Base-by-base conservation (phyloP, 2,329 filamentous ascomycete genomes). In the Ceratocystis albifundus region DNA sequence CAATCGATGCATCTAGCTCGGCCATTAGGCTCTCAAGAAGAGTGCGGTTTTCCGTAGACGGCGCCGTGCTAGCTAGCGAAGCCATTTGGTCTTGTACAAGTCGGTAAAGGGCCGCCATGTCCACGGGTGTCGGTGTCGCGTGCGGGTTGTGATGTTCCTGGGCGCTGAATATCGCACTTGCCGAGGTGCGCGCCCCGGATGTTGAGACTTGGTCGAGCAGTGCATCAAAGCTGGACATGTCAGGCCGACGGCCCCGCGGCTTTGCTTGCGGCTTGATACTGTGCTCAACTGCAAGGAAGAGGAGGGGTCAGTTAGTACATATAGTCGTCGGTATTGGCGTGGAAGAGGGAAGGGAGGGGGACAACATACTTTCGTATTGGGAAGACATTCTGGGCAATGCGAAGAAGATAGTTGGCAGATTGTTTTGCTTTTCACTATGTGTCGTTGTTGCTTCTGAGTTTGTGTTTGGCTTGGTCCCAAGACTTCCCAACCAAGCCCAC, bases 221-320 rank as follows among this genome's bases (percentile, higher is more conserved):
- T 66, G 81, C 79, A 71, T 76, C 80, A 76, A 86, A 87, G 69
- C 80, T 82, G 64, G 83, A 80, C 84, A 87, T 87, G 76, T 86
- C 83, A 69, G 83, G 75, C 71, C 82, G 81, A 50, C 84, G 83
- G 30, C 30, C 28, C 44, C 32, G 50, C 8, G 78, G 77, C 53
- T 65, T 46, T 44, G 65, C 25, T 15, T 64, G 41, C 15, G 66
- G 50, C 61, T 67, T 68, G 53, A 69, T 69, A 67, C 66, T 66
- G 76, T 87, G 84, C 73, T 87, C 84, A 73, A 87, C 84, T 87
- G 69, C 4, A 50, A 10, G 30, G 55, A 32, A 32, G 44, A 25
- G 17, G 20, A 48, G 50, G 61, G 46, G 28, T 12, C 15, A 15
- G 36, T 41, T 12, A 41, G 36, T 41, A 41, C 36, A 41, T 12